A percentile compares a stretch with the other conserved stretches of the same genome.
Conservation (phyloP, 495 filamentous ascomycete species). For the Trichocladium antarcticum region DNA sequence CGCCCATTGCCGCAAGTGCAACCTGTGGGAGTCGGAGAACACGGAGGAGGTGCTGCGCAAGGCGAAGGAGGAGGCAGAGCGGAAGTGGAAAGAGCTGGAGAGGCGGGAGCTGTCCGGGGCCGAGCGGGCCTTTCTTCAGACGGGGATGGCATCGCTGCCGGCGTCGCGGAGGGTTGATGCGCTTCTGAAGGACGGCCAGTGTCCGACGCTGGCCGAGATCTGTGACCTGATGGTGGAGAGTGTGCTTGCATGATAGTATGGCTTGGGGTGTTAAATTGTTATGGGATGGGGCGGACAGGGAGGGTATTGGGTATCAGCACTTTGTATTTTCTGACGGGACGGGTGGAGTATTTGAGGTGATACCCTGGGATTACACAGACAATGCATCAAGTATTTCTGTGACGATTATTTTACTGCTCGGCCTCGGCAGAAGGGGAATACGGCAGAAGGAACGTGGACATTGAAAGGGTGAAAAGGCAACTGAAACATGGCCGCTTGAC, state of each 20-base stretch:
- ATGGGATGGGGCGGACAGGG: not conserved
- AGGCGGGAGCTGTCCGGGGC: slow-evolving; percentile 38
- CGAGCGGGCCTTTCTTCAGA: slow-evolving; percentile 39
- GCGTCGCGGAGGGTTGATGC: slow-evolving; percentile 18
- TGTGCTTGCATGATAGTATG: slow-evolving; percentile 27
- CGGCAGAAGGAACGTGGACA: too few relatives aligned
- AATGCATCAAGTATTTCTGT: too few relatives aligned
- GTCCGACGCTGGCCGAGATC: slow-evolving; percentile 35
- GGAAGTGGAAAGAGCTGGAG: slow-evolving; percentile 65
- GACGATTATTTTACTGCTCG: too few relatives aligned
- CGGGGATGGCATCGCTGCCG: slow-evolving; percentile 25
- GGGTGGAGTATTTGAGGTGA: too few relatives aligned
- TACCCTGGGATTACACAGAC: too few relatives aligned
- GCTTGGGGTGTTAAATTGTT: not conserved
- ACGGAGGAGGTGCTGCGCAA: slow-evolving; percentile 63
- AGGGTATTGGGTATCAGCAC: not conserved
- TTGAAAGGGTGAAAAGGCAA: too few relatives aligned
- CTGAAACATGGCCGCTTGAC: too few relatives aligned
- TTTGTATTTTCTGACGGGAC: not conserved
- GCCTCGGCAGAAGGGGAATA: too few relatives aligned
- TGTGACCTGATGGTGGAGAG: slow-evolving; percentile 37
- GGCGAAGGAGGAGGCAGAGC: slow-evolving; percentile 71
- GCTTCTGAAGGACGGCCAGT: slow-evolving; percentile 19
- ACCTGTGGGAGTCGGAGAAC: slow-evolving; percentile 79
- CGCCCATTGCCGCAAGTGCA: slow-evolving; percentile 71